phyloP scores from a whole-genome alignment of 2,329 filamentous ascomycete genomes.

The Cordyceps farinosa region DNA sequence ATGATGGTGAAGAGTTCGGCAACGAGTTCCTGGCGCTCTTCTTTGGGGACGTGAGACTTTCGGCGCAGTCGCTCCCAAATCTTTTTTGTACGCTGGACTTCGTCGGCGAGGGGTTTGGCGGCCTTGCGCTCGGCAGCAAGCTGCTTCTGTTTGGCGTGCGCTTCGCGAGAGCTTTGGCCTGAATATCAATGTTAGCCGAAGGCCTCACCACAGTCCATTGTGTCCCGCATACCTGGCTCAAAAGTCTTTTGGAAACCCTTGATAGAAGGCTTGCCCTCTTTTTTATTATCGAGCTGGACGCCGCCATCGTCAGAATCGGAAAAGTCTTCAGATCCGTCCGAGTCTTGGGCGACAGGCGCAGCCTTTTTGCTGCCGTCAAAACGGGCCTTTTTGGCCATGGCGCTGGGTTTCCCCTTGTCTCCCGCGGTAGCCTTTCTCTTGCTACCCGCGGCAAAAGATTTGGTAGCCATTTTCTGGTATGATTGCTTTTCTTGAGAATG shows the following conservation, averaged over 20 bases:
- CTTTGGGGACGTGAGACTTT: conserved; percentile 88
- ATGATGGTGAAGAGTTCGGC: conserved; percentile 89
- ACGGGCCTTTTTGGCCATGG: conserved; percentile 50
- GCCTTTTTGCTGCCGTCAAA: conserved; percentile 33
- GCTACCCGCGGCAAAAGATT: conserved; percentile 42
- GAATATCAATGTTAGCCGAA: conserved; percentile 16
- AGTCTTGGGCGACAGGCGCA: conserved; percentile 29
- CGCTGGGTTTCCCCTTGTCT: conserved; percentile 41
- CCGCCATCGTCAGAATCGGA: conserved; percentile 55
- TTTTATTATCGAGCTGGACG: conserved; percentile 40
- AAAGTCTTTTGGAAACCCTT: conserved; percentile 36
- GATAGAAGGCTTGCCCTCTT: conserved; percentile 35
- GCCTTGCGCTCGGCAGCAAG: conserved; percentile 85
- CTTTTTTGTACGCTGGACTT: conserved; percentile 86
- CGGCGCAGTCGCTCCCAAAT: conserved; percentile 91
- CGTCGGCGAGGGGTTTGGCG: conserved; percentile 87
- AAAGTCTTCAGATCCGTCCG: conserved; percentile 38
- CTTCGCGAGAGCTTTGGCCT: conserved; percentile 73
- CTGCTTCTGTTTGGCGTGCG: conserved; percentile 89
- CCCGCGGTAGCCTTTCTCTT: conserved; percentile 55
- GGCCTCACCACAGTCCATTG: conserved; percentile 3
- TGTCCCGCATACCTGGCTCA: conserved; percentile 38
- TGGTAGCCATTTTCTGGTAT: conserved; percentile 45
- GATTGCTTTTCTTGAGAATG: conserved; percentile 6
- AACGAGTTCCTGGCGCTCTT: conserved; percentile 83